phyloP scores from a whole-genome alignment of 192 early-diverging fungal genomes.

The Helicostylum pulchrum region DNA sequence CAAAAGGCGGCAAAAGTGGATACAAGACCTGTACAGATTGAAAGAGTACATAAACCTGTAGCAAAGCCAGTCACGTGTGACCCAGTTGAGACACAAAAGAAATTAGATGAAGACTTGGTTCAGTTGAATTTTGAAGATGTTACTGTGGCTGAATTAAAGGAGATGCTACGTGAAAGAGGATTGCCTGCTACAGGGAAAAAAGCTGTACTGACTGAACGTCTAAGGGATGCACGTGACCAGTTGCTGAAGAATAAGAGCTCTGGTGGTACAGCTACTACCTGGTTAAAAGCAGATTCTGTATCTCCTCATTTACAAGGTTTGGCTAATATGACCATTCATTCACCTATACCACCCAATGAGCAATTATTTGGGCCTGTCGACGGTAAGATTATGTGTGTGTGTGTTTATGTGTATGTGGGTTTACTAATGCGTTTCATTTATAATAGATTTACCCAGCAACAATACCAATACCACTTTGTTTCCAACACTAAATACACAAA shows the following conservation, averaged over 20 bases:
- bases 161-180: conserved; percentile 61
- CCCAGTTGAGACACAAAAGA: conserved; percentile 48
- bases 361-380: not conserved
- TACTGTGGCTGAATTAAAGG: conserved; percentile 70
- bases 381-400: not conserved
- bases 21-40: conserved; percentile 25
- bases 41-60: conserved; percentile 20
- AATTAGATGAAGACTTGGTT: conserved; percentile 59
- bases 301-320: conserved; percentile 9
- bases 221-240: conserved; percentile 53
- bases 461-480: too few species aligned
- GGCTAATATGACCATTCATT: conserved; percentile 9
- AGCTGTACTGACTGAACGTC: conserved; percentile 59
- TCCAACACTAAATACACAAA: too few species aligned
- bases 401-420: too few species aligned
- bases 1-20: conserved; percentile 16
- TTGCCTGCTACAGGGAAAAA: conserved; percentile 69
- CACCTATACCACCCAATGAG: not conserved
- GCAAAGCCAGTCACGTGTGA: conserved; percentile 8
- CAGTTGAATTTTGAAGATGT: conserved; percentile 71
- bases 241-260: not conserved
- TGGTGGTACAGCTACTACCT: not conserved
- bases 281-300: not conserved
- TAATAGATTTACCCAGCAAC: too few species aligned
- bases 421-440: too few species aligned